Percentiles rank a stretch among this genome's conserved stretches.
These are phyloP conservation scores for Pelargonium cotyledonis DNA, from an alignment of 441 rosid species.

Conservation along the genomic window DNA sequence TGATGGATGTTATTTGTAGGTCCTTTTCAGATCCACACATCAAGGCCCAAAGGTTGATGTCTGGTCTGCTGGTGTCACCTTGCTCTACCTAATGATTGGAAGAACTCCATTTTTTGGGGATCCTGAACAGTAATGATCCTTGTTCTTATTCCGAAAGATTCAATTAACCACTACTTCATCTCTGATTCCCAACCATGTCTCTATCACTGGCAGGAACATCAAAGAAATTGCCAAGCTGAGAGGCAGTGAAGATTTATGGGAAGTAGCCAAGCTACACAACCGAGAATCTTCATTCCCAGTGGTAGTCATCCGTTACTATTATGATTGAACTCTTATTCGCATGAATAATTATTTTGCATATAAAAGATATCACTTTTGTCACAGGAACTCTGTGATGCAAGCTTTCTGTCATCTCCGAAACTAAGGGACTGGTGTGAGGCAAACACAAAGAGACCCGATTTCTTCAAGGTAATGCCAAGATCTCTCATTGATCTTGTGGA, in stretches of 20 bases:
- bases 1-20: constrained; percentile 43
- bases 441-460: constrained; percentile 67
- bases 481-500: constrained; percentile 76
- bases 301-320: constrained; percentile 34
- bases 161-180: background rate
- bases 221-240: constrained; percentile 71
- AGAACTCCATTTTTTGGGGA: constrained; percentile 77
- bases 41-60: constrained; percentile 87
- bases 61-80: constrained; percentile 96
- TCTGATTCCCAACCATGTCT: background rate
- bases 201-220: constrained; percentile 49
- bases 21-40: constrained; percentile 74
- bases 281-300: constrained; percentile 72
- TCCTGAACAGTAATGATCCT: constrained; percentile 72
- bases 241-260: constrained; percentile 99
- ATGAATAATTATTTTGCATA: background rate
- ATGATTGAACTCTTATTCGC: background rate
- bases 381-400: constrained; percentile 58
- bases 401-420: constrained; percentile 34
- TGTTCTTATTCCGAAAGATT: constrained; percentile 6
- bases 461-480: constrained; percentile 46
- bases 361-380: constrained; percentile 11
- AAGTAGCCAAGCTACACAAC: constrained; percentile 78
- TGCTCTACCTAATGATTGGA: constrained; percentile 76
- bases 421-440: constrained; percentile 58